Conservation (phyloP, 352 stramenopile species). For the Pythium folliculosum region DNA sequence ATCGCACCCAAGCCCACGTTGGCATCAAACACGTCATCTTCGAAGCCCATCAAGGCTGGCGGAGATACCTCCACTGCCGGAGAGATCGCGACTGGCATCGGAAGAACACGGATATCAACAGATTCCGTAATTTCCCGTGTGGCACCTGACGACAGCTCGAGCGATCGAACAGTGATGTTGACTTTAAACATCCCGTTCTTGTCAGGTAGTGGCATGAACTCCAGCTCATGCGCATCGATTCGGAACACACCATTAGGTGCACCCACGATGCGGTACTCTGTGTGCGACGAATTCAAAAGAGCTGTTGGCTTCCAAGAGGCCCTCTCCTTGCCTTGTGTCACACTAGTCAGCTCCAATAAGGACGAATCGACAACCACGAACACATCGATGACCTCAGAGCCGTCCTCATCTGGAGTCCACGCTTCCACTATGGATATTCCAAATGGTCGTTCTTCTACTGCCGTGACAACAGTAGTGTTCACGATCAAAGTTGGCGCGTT, state of each 20-base stretch:
- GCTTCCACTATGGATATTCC: slow-evolving; percentile 39
- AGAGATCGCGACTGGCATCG: slow-evolving; percentile 13
- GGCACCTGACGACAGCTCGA: slow-evolving; percentile 13
- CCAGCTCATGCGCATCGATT: slow-evolving; percentile 5
- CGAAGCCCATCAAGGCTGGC: not conserved
- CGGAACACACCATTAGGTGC: not conserved
- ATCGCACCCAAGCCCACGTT: not conserved
- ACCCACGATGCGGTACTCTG: not conserved
- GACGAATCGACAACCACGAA: slow-evolving; percentile 7
- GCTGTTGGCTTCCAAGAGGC: too few relatives aligned
- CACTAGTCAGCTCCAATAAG: not conserved
- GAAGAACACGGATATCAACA: not conserved
- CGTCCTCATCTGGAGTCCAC: slow-evolving; percentile 44
- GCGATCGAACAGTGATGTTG: slow-evolving; percentile 6
- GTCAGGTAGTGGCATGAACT: slow-evolving; percentile 23
- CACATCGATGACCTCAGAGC: slow-evolving; percentile 53
- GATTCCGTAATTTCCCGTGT: not conserved
- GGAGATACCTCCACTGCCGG: slow-evolving; percentile 1
- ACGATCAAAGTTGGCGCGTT: slow-evolving; percentile 39
- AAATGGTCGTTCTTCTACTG: slow-evolving; percentile 33
- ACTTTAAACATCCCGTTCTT: slow-evolving; percentile 11
- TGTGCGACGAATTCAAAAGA: not conserved
- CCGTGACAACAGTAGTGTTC: slow-evolving; percentile 31
- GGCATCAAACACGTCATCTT: slow-evolving; percentile 6
- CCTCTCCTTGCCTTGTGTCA: not conserved